phyloP scores from a whole-genome alignment of 2,329 filamentous ascomycete species.

The Plectosphaerella sp. region DNA sequence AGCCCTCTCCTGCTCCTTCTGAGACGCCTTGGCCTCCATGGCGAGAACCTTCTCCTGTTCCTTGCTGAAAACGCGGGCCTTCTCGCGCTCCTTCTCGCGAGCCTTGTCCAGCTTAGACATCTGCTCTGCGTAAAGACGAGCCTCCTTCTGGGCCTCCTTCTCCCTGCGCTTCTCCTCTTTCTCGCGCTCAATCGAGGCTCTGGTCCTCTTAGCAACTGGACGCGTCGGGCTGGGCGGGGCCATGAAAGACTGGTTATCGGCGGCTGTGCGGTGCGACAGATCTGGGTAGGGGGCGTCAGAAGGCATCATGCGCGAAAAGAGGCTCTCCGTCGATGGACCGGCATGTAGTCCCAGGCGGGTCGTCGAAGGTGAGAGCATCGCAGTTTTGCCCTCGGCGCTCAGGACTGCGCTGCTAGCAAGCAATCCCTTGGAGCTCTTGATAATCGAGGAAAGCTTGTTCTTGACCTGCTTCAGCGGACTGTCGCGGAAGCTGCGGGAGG shows the following conservation, averaged over 20 bases:
- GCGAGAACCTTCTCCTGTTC: conserved; percentile 50
- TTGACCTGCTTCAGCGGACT: conserved; percentile 89
- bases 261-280: conserved; percentile 31
- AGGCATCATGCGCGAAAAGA: conserved; percentile 25
- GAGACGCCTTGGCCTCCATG: conserved; percentile 47
- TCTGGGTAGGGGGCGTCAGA: conserved; percentile 40
- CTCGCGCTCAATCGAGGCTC: conserved; percentile 57
- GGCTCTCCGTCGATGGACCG: conserved; percentile 43
- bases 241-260: conserved; percentile 15
- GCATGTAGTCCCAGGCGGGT: conserved; percentile 38
- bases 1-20: conserved; percentile 22
- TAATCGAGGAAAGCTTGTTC: conserved; percentile 83
- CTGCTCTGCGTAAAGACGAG: conserved; percentile 56
- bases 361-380: conserved; percentile 50
- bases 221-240: conserved; percentile 37
- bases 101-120: conserved; percentile 61
- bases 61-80: conserved; percentile 55
- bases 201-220: conserved; percentile 42
- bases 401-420: conserved; percentile 71
- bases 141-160: conserved; percentile 64
- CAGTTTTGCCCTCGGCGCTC: conserved; percentile 58
- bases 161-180: conserved; percentile 63
- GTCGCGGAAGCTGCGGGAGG: conserved; percentile 55
- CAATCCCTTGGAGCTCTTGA: conserved; percentile 82
- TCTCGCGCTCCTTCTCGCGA: conserved; percentile 66